phyloP scores from a whole-genome alignment of 306 rosid genomes.

The Luffa acutangula region DNA sequence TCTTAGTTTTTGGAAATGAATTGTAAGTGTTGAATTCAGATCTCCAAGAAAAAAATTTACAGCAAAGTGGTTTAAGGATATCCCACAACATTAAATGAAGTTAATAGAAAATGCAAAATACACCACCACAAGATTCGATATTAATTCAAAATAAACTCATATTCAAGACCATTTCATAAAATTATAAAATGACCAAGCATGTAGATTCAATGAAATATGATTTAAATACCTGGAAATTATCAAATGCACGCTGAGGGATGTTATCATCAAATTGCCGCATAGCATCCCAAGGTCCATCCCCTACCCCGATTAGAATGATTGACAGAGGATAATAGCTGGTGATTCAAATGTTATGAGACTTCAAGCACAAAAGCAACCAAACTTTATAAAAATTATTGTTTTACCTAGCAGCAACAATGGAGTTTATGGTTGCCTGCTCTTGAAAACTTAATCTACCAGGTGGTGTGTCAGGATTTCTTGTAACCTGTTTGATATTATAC shows the following conservation, averaged over 20 bases:
- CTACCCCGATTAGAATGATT: conserved; percentile 88
- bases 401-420: conserved; percentile 89
- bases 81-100: not conserved
- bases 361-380: conserved; percentile 10
- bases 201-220: not conserved
- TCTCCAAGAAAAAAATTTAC: not conserved
- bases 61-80: not conserved
- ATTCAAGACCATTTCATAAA: not conserved
- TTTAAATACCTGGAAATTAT: conserved; percentile 78
- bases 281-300: conserved; percentile 98
- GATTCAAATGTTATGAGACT: conserved; percentile 16
- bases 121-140: not conserved
- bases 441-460: conserved; percentile 59
- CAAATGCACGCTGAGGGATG: conserved; percentile 71
- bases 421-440: conserved; percentile 64
- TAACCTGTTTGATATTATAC: conserved; percentile 32
- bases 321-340: conserved; percentile 76
- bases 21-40: not conserved
- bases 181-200: not conserved
- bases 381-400: conserved; percentile 8
- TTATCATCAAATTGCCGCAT: conserved; percentile 78
- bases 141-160: not conserved
- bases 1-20: not conserved
- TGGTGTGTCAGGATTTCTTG: conserved; percentile 58
- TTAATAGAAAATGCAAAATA: not conserved